Percentiles rank a stretch among this genome's conserved stretches.
Conservation (phyloP, 768 basidiomycete genomes). For the Kwoniella europaea region DNA sequence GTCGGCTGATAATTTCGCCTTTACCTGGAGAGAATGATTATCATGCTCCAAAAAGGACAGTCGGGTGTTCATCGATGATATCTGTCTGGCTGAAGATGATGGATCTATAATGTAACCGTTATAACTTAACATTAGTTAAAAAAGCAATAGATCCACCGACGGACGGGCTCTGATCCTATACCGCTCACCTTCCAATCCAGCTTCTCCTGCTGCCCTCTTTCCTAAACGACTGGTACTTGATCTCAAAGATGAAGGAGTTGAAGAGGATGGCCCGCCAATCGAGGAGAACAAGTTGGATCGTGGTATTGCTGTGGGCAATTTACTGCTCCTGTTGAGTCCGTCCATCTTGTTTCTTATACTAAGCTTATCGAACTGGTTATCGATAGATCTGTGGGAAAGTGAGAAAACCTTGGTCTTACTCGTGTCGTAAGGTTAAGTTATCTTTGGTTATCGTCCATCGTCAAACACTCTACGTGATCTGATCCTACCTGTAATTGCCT, state of each 20-base stretch:
- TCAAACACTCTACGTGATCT: neutral
- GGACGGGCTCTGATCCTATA: neutral
- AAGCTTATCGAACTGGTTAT: no score
- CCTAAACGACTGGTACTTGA: constrained; percentile 16
- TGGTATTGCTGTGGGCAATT: constrained; percentile 8
- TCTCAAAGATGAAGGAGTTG: constrained; percentile 6
- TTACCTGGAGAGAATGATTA: constrained; percentile 31
- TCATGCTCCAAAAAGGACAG: constrained; percentile 28
- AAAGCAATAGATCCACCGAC: neutral
- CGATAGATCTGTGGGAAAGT: neutral
- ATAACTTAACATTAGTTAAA: no score
- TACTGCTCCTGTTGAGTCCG: neutral
- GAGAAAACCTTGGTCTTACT: neutral
- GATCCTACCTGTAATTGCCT: neutral
- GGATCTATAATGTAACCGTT: neutral
- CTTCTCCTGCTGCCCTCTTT: constrained; percentile 28
- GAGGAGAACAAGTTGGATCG: constrained; percentile 10
- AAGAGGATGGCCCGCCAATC: neutral
- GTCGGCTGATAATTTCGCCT: constrained; percentile 17
- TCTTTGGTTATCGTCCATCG: neutral
- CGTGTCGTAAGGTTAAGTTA: constrained; percentile 5
- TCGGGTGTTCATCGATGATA: constrained; percentile 13
- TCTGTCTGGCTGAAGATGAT: constrained; percentile 9
- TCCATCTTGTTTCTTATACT: neutral
- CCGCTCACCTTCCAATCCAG: constrained; percentile 26